Percentiles rank a stretch among this genome's conserved stretches.
Conservation (phyloP, 306 rosid species). For the Ormosia semicastrata region DNA sequence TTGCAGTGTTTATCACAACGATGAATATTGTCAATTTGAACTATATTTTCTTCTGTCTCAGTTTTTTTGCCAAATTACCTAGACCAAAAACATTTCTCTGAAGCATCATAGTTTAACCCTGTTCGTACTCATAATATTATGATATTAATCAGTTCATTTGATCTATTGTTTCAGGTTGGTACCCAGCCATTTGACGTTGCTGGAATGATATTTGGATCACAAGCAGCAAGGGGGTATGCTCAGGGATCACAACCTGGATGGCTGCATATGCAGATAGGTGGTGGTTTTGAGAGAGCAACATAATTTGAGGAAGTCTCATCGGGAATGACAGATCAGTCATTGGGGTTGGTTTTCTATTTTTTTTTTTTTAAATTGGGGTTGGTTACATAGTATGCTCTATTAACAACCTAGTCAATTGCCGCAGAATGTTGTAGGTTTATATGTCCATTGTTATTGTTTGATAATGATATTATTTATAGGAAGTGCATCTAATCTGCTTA, state of each 20-base stretch:
- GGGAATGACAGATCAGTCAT: background rate
- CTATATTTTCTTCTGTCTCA: background rate
- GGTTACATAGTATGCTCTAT: constrained; percentile 5
- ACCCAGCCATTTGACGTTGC: constrained; percentile 58
- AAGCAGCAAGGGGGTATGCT: constrained; percentile 53
- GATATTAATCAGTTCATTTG: constrained; percentile 24
- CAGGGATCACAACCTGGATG: constrained; percentile 69
- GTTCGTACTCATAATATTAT: background rate
- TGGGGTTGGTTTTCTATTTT: constrained; percentile 4
- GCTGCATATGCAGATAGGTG: constrained; percentile 88
- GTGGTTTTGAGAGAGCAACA: constrained; percentile 61
- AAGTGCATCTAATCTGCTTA: constrained; percentile 34
- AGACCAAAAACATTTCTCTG: background rate
- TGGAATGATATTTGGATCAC: constrained; percentile 63
- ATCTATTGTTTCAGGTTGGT: constrained; percentile 49
- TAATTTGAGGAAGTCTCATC: constrained; percentile 21
- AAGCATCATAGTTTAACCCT: background rate
- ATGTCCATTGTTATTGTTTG: constrained; percentile 20
- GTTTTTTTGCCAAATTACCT: background rate
- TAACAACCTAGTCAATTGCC: constrained; percentile 38
- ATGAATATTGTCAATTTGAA: background rate
- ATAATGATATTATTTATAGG: constrained; percentile 33
- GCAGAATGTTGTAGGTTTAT: constrained; percentile 28
- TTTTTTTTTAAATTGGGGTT: too few species aligned
- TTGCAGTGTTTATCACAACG: background rate